Base-by-base conservation (phyloP, 805 yeast genomes). In the Spathaspora sp. region DNA sequence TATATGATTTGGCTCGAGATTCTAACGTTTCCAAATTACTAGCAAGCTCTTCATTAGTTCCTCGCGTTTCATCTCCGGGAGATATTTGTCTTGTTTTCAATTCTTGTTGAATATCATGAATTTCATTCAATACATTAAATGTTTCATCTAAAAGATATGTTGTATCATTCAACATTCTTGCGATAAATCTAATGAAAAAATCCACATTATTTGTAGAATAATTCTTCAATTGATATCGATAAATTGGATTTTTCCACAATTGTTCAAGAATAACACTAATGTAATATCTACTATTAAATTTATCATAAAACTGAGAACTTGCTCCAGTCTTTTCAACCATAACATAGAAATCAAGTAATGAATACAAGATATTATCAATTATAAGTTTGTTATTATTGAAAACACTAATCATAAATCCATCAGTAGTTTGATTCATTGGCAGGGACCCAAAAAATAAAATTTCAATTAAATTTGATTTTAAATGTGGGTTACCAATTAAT, bases 251-350 rank as follows among this genome's bases (percentile, higher is more conserved):
- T 52, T 83, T 79, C 96, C 97, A 94, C 50, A 94, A 72, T 58
- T 85, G 84, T 65, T 90, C 93, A 60, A 94, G 71, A 32, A 94
- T 86, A 46, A 81, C 81, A 0, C 97, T 87, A 28, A 94, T 89
- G 64, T 89, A 86, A 68, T 84, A 93, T 66, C 99, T 80, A 44
- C 89, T 82, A 66, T 90, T 92, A 72, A 94, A 94, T 69, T 94
- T 94, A 67, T 94, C 99, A 67, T 93, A 93, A 64, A 93, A 94
- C 68, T 94, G 98, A 0, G 96, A 84, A 7, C 93, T 85, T 1
- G 97, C 87, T 9, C 99, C 99, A 0, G 99, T 94, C 62, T 89
- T 91, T 66, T 94, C 99, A 48, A 93, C 92, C 77, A 89, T 89
- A 35, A 94, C 96, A 66, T 93, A 94, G 55, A 91, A 87, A 60